Percentiles rank a stretch among this genome's conserved stretches.
Evolutionary conservation across 208 protist species (phyloP).

Genomic region (Strigomonas galati): DNA sequence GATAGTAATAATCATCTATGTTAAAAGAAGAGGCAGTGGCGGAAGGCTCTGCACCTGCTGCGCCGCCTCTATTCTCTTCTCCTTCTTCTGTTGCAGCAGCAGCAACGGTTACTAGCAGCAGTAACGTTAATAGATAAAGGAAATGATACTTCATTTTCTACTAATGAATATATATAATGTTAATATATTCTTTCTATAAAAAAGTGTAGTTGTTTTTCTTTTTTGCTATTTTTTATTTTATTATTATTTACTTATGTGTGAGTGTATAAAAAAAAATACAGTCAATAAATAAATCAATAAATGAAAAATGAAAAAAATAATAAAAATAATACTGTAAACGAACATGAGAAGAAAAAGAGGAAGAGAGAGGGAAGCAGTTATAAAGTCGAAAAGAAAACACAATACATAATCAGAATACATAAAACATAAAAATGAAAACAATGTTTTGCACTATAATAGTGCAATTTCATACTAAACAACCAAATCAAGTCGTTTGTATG

Average conservation of each 20-base stretch:
- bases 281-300: conserved; percentile 5
- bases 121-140: no score
- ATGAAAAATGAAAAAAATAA: not conserved
- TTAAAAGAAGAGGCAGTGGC: no score
- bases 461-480: not conserved
- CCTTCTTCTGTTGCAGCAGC: no score
- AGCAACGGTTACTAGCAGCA: no score
- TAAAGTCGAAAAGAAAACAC: not conserved
- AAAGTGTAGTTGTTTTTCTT: no score
- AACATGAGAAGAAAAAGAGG: not conserved
- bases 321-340: not conserved
- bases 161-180: not conserved
- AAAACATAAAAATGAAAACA: not conserved
- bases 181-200: no score
- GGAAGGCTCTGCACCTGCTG: no score
- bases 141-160: no score
- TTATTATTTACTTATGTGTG: conserved; percentile 1
- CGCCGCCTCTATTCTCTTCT: no score
- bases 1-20: no score
- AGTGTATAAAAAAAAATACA: not conserved
- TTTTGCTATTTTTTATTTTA: conserved; percentile 8
- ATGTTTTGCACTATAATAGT: not conserved
- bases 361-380: not conserved
- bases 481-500: conserved; percentile 10
- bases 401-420: not conserved